Percentiles rank a stretch among this genome's conserved stretches.
Evolutionary conservation across 2,329 filamentous ascomycete species (phyloP).

Genomic region (Diaporthe vaccinii): DNA sequence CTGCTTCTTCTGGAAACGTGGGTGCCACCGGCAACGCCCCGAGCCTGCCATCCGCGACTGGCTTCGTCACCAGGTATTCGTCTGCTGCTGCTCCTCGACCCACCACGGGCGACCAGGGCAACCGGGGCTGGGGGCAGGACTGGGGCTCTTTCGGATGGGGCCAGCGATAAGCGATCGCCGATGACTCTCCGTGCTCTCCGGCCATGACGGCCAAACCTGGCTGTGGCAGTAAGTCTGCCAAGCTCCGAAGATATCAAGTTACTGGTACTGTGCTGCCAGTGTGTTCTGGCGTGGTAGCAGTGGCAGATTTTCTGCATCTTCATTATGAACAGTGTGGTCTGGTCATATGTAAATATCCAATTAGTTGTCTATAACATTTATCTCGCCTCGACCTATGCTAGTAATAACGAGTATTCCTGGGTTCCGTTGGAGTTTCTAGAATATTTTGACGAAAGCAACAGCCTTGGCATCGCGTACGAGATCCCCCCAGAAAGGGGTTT

Average conservation of each 20-base stretch:
- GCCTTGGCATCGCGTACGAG: not conserved
- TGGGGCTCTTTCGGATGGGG: slow-evolving; percentile 20
- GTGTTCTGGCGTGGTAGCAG: not conserved
- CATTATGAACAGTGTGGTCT: not conserved
- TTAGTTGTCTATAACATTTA: not conserved
- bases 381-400: not conserved
- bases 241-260: not conserved
- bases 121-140: slow-evolving; percentile 19
- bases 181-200: not conserved
- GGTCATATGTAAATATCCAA: slow-evolving; percentile 2
- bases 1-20: not conserved
- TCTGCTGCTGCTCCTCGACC: slow-evolving; percentile 25
- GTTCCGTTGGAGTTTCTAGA: not conserved
- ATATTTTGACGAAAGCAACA: not conserved
- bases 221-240: not conserved
- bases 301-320: not conserved
- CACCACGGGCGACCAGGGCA: not conserved
- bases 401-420: no score
- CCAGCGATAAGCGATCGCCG: not conserved
- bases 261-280: no score
- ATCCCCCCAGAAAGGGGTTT: not conserved
- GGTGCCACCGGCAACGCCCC: not conserved
- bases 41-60: slow-evolving; percentile 6
- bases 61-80: slow-evolving; percentile 2
- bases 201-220: not conserved